Evolutionary conservation across 2,329 filamentous ascomycete genomes (phyloP).

Genomic region (Fusarium sterilihyphosum): DNA sequence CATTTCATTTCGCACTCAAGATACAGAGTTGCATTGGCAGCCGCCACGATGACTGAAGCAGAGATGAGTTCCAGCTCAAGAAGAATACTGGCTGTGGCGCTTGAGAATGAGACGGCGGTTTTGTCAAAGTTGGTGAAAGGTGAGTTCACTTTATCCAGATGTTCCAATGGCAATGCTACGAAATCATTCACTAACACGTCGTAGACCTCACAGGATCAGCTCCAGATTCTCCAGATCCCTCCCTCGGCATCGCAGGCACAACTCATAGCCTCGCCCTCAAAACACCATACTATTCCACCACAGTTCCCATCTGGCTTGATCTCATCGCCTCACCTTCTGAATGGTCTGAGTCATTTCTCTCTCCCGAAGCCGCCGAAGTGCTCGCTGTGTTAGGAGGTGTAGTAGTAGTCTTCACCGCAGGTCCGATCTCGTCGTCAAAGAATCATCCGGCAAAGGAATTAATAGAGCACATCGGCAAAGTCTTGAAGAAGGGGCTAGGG

Average conservation of each 20-base stretch:
- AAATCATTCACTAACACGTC: neutral
- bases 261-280: constrained; percentile 66
- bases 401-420: constrained; percentile 54
- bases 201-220: constrained; percentile 63
- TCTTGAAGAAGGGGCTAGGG: constrained; percentile 66
- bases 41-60: constrained; percentile 29
- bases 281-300: constrained; percentile 70
- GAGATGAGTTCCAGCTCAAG: constrained; percentile 46
- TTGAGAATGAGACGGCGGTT: constrained; percentile 57
- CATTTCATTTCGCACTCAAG: too few species aligned
- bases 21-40: rapidly evolving
- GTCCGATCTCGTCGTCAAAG: constrained; percentile 14
- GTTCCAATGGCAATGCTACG: neutral
- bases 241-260: constrained; percentile 63
- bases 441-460: constrained; percentile 51
- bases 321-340: constrained; percentile 60
- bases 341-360: constrained; percentile 69
- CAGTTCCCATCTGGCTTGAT: constrained; percentile 75
- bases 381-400: constrained; percentile 68
- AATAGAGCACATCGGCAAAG: constrained; percentile 62
- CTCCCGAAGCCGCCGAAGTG: constrained; percentile 70
- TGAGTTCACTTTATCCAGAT: constrained; percentile 37
- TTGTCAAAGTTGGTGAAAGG: constrained; percentile 65
- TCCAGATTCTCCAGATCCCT: constrained; percentile 49
- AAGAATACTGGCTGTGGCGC: constrained; percentile 67